A percentile compares a stretch with the other conserved stretches of the same genome.
phyloP scores from a whole-genome alignment of 768 basidiomycete genomes.

The Hygrocybe coccinea region DNA sequence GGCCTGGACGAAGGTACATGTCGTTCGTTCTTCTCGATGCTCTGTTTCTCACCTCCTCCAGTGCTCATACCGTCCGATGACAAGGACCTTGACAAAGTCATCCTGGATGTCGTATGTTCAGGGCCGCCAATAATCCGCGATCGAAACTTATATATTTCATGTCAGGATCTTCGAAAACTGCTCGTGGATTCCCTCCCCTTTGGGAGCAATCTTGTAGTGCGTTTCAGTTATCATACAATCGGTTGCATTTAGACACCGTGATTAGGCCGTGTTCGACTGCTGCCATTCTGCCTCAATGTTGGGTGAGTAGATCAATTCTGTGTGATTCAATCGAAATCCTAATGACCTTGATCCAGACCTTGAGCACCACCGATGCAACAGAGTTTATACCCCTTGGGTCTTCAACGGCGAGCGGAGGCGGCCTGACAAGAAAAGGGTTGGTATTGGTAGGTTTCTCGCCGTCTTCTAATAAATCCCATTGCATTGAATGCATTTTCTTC shows the following conservation, averaged over 20 bases:
- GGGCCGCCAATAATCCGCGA: too few species aligned
- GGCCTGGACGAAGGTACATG: slow-evolving; percentile 39
- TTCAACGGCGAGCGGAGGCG: slow-evolving; percentile 36
- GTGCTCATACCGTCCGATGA: slow-evolving; percentile 1
- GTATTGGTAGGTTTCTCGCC: slow-evolving; percentile 27
- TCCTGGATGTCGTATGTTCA: slow-evolving; percentile 5
- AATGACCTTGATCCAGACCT: slow-evolving; percentile 29
- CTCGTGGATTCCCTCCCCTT: slow-evolving; percentile 20
- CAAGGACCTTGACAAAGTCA: neutral
- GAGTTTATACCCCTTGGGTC: slow-evolving; percentile 44
- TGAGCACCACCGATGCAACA: slow-evolving; percentile 41
- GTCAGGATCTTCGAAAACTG: slow-evolving; percentile 16
- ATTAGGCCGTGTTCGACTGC: slow-evolving; percentile 13
- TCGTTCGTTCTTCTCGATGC: neutral
- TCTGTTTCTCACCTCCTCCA: neutral
- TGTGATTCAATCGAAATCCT: neutral
- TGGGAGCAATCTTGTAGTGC: slow-evolving; percentile 18
- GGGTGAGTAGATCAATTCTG: slow-evolving; percentile 11
- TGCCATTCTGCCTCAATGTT: slow-evolving; percentile 25
- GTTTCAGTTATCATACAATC: neutral
- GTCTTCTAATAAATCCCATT: neutral
- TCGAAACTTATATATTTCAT: neutral
- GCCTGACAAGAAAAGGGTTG: slow-evolving; percentile 26
- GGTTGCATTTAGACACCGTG: neutral
- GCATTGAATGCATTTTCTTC: slow-evolving; percentile 4